A percentile compares a stretch with the other conserved stretches of the same genome.
phyloP scores from a whole-genome alignment of 805 yeast genomes.

The Myxozyma sirexii region DNA sequence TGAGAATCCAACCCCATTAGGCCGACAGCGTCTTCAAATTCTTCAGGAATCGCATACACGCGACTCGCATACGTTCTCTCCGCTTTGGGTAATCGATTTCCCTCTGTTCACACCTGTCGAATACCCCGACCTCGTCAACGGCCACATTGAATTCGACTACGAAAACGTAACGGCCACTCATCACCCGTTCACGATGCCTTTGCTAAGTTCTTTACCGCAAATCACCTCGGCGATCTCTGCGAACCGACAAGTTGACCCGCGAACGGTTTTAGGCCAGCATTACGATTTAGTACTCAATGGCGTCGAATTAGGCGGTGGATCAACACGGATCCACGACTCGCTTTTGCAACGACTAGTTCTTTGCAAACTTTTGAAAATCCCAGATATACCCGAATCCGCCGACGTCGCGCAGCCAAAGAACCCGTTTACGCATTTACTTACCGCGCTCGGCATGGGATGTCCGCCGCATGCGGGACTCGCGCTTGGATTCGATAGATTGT shows the following conservation, averaged over 20 bases:
- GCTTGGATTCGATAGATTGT: slow-evolving; percentile 88
- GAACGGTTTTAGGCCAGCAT: slow-evolving; percentile 77
- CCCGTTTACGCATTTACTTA: slow-evolving; percentile 82
- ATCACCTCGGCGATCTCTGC: slow-evolving; percentile 33
- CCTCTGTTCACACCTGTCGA: slow-evolving; percentile 86
- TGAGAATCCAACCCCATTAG: slow-evolving; percentile 95
- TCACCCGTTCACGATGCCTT: slow-evolving; percentile 96
- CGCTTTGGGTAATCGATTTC: slow-evolving; percentile 82
- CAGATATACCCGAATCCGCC: slow-evolving; percentile 23
- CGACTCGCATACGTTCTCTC: slow-evolving; percentile 1
- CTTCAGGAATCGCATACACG: slow-evolving; percentile 47
- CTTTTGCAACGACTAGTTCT: slow-evolving; percentile 74
- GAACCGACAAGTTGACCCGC: slow-evolving; percentile 15
- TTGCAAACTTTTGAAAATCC: slow-evolving; percentile 61
- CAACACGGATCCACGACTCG: slow-evolving; percentile 90
- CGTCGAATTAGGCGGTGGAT: slow-evolving; percentile 96
- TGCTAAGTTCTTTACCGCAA: slow-evolving; percentile 62
- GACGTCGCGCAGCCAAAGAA: slow-evolving; percentile 42
- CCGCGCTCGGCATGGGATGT: slow-evolving; percentile 84
- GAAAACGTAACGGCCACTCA: slow-evolving; percentile 67
- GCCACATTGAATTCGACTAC: slow-evolving; percentile 65
- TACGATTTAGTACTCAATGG: slow-evolving; percentile 94
- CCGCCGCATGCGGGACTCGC: slow-evolving; percentile 99
- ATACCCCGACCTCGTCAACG: slow-evolving; percentile 36
- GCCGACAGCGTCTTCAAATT: slow-evolving; percentile 77